Base-by-base conservation (phyloP, 2,329 filamentous ascomycete species). In the Aspergillus sp. region DNA sequence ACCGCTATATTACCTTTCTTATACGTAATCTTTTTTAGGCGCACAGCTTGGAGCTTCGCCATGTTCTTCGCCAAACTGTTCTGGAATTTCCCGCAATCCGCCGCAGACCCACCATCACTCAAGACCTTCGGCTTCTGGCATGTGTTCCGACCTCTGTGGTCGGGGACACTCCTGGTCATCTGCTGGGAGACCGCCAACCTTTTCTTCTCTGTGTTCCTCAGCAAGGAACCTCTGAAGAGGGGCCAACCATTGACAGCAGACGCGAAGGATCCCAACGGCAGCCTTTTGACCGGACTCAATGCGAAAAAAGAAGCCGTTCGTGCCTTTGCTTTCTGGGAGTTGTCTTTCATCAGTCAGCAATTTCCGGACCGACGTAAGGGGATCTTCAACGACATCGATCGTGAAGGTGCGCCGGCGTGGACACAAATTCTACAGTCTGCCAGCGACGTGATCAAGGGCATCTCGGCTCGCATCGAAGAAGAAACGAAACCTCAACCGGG, bases 251-350 rank as follows among this genome's bases (percentile, higher is more conserved):
- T 98, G 57, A 96, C 92, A 0, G 84, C 85, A 18, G 90, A 94
- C 65, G 91, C 92, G 16, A 95, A 91, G 71, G 93, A 97, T 74
- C 91, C 94, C 0, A 98, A 96, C 69, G 92, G 92, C 39, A 96
- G 91, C 71, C 81, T 98, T 29, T 75, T 98, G 52, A 92, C 88
- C 58, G 94, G 94, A 0, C 75, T 98, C 50, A 93, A 88, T 72
- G 89, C 89, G 64, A 95, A 92, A 77, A 95, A 94, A 74, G 82
- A 91, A 9, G 82, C 90, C 10, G 87, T 91, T 61, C 88, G 86
- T 84, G 84, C 87, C 0, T 96, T 96, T 73, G 93, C 94, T 16
- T 90, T 96, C 75, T 96, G 93, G 93, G 94, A 98, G 71, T 81
- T 97, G 29, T 86, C 87, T 31, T 83, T 91, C 57, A 96, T 97